Base-by-base conservation (phyloP, 2,329 filamentous ascomycete genomes). In the Aureobasidium pullulans region DNA sequence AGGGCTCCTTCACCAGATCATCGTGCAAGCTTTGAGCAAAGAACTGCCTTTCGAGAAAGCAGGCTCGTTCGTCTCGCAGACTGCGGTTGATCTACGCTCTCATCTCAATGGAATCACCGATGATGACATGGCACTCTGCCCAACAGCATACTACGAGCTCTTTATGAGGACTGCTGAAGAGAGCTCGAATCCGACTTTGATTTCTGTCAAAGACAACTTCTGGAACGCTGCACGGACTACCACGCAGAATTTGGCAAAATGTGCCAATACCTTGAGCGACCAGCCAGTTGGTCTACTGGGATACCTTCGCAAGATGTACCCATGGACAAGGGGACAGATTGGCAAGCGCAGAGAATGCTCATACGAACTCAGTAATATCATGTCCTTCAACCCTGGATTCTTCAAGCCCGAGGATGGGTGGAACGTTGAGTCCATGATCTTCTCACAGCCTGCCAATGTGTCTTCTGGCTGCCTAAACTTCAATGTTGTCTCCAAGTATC, bases 291-390 rank as follows among this genome's bases (percentile, higher is more conserved):
- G 75, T 0, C 63, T 80, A 9, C 65, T 80, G 37, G 64, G 70
- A 57, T 80, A 79, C 48, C 62, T 72, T 1, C 68, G 68, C 5
- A 71, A 72, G 57, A 70, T 78, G 29, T 64, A 73, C 4, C 64
- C 65, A 8, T 80, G 77, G 77, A 68, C 70, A 4, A 46, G 65
- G 8, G 68, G 68, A 2, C 74, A 77, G 46, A 52, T 78, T 8
- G 72, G 73, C 4, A 63, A 72, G 56, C 60, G 62, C 31, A 68
- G 77, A 29, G 75, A 76, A 42, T 67, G 62, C 15, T 76, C 75
- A 5, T 79, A 75, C 57, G 76, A 78, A 64, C 58, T 80, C 8
- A 79, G 77, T 65, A 80, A 80, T 61, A 52, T 79, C 2, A 70
- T 73, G 32, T 69, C 66, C 2, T 75, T 79, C 62, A 67, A 73